phyloP scores from a whole-genome alignment of 2,329 filamentous ascomycete genomes.

The Epichloe brachyelytri region DNA sequence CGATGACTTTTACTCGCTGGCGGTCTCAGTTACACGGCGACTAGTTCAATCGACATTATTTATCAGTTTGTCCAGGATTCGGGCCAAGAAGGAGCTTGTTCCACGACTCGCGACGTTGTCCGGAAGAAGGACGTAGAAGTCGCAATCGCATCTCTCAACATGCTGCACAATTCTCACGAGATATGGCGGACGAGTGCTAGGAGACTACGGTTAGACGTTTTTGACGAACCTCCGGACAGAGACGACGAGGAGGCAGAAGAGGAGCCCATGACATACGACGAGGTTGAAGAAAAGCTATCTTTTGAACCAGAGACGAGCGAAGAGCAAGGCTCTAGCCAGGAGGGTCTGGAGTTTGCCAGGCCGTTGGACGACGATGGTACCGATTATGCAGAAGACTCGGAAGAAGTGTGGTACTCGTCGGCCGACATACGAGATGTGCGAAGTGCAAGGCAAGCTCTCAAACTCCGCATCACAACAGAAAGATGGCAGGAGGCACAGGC shows the following conservation, averaged over 20 bases:
- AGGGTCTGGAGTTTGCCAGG: not conserved
- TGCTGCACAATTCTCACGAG: slow-evolving; percentile 22
- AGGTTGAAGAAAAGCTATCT: slow-evolving; percentile 28
- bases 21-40: slow-evolving; percentile 53
- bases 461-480: slow-evolving; percentile 27
- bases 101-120: slow-evolving; percentile 21
- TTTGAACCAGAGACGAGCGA: not conserved
- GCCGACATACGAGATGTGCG: slow-evolving; percentile 25
- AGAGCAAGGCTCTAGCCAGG: not conserved
- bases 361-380: not conserved
- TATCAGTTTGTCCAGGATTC: slow-evolving; percentile 55
- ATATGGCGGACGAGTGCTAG: slow-evolving; percentile 38
- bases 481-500: slow-evolving; percentile 30
- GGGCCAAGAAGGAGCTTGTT: slow-evolving; percentile 29
- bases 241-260: slow-evolving; percentile 12
- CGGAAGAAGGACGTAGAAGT: slow-evolving; percentile 33
- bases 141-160: slow-evolving; percentile 33
- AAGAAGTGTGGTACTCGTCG: slow-evolving; percentile 24
- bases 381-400: slow-evolving; percentile 5
- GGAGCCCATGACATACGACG: slow-evolving; percentile 27
- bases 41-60: slow-evolving; percentile 58
- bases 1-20: slow-evolving; percentile 60
- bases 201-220: slow-evolving; percentile 35
- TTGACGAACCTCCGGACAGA: slow-evolving; percentile 19
- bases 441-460: slow-evolving; percentile 23